Percentiles rank a stretch among this genome's conserved stretches.
These are phyloP conservation scores for Isochrysis galbana DNA, from an alignment of 78 protist genomes.

Conservation along the genomic window DNA sequence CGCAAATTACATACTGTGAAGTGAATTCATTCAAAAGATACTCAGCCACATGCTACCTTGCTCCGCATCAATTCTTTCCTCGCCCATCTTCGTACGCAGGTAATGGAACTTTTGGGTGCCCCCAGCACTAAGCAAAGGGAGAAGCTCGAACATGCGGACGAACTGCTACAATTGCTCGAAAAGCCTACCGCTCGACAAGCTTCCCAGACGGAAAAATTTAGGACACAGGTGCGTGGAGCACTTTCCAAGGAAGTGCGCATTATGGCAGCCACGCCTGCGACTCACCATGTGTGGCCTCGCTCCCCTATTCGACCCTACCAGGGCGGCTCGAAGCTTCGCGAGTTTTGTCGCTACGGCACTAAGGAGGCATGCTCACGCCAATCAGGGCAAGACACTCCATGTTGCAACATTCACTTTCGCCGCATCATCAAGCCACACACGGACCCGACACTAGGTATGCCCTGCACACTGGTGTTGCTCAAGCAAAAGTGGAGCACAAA, in stretches of 20 bases:
- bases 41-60: background rate
- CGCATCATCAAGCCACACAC: constrained; percentile 20
- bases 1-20: too few species aligned
- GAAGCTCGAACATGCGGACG: background rate
- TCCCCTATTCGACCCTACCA: too few species aligned
- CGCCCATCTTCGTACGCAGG: too few species aligned
- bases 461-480: too few species aligned
- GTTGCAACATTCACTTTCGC: constrained; percentile 19
- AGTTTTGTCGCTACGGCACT: background rate
- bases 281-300: too few species aligned
- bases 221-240: too few species aligned
- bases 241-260: too few species aligned
- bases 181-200: background rate
- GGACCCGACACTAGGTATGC: background rate
- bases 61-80: too few species aligned
- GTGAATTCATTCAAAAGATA: background rate
- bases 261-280: too few species aligned
- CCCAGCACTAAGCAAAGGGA: background rate
- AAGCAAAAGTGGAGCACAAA: too few species aligned
- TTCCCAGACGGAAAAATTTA: background rate
- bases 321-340: background rate
- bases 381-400: background rate
- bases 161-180: background rate
- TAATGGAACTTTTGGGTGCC: too few species aligned
- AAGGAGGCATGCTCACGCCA: background rate